Base-by-base conservation (phyloP, 768 basidiomycete genomes). In the Xanthoconium purpureum region DNA sequence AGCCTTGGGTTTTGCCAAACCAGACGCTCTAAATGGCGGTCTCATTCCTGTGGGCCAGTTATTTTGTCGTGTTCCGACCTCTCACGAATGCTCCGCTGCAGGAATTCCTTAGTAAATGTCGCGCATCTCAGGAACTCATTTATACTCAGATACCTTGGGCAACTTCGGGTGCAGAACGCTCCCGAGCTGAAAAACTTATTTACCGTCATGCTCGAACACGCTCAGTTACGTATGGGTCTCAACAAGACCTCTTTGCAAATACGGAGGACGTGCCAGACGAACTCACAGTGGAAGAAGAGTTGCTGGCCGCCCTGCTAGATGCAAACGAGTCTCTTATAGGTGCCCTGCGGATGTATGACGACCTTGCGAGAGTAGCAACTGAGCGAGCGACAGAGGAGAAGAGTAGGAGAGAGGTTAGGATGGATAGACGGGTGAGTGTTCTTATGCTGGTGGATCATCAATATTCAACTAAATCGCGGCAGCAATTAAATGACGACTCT, bases 101-200 rank as follows among this genome's bases (percentile, higher is more conserved):
- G 92, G 94, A 95, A 73, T 94, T 94, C 65, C 83, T 90, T 63
- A 64, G 71, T 15, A 90, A 91, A 65, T 94, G 92, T 67, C 80
- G 83, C 32, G 78, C 82, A 4, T 93, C 91, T 3, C 91, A 93
- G 70, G 93, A 94, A 57, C 80, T 94, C 12, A 84, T 96, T 29
- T 87, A 78, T 60, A 85, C 88, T 12, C 94, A 95, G 71, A 94
- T 97, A 63, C 85, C 89, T 8, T 96, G 94, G 94, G 94, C 94
- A 5, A 81, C 85, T 20, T 85, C 91, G 1, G 82, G 86, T 14
- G 93, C 93, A 2, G 87, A 89, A 62, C 83, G 83, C 45, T 88
- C 88, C 9, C 78, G 89, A 35, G 63, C 66, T 13, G 70, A 60
- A 59, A 66, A 12, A 69, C 65, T 18, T 63, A 58, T 13, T n/a